Evolutionary conservation across 805 yeast genomes (phyloP), one percentile per base, ranked within the genome.

Genomic region (Ogataea pignaliae): DNA sequence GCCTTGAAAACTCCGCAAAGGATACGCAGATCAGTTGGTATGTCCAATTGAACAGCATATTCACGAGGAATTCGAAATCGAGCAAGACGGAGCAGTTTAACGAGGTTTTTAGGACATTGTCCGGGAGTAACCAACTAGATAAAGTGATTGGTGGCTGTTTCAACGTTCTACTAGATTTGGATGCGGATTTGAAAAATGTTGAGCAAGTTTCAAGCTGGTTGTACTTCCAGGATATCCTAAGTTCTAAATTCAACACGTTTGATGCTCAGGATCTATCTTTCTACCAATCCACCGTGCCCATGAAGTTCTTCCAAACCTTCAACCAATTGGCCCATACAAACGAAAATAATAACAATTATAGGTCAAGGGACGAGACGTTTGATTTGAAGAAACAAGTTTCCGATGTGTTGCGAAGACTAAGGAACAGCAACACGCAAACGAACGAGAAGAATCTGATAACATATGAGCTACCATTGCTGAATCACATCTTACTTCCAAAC

Each of bases 101-200:
- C 8, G 63, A 62, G n/a, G 48, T 87, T 26, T 58, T 75, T 32
- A 69, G 71, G 10, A 60, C 69, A 10, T 62, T 84, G 5, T 70
- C 73, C 51, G 68, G 69, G 7, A 71, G 73, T 36, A 75, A 73
- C 31, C 56, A 55, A n/a, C 68, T 72, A 42, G 96, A 86, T 43
- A 83, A 78, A 54, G 78, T 90, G 3, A 60, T 83, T 7, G 71
- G 72, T 45, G 89, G 93, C 1, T 84, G 90, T 57, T 89, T 88
- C 63, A 75, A 82, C 40, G 61, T 73, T 26, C 72, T 79, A 46
- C 80, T 78, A 29, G 81, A 80, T 56, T 71, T 83, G 36, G 95
- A 87, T 51, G 82, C 78, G 43, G 69, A 79, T 38, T 63, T 87
- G 26, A 51, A 52, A 9, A 83, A 82, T 51, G 85, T 95, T 0